phyloP scores from a whole-genome alignment of 345 rosid genomes.

The Erysimum cheiranthoides region DNA sequence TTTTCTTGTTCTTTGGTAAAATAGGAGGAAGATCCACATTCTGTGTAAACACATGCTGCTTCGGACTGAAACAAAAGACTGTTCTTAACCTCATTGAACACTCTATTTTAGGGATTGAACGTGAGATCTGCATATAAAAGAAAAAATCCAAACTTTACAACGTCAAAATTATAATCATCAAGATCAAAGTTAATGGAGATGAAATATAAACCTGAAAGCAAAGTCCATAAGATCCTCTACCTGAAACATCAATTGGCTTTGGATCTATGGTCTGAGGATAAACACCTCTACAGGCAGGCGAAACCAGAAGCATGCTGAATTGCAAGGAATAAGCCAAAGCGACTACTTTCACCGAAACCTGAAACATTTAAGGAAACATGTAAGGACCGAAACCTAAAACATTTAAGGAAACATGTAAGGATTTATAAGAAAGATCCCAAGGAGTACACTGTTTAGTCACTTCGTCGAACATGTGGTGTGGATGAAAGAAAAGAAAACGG shows the following conservation, averaged over 20 bases:
- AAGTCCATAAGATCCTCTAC: constrained; percentile 30
- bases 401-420: too few species aligned
- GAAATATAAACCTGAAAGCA: constrained; percentile 38
- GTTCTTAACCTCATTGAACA: constrained; percentile 41
- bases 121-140: constrained; percentile 51
- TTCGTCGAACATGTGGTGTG: constrained; percentile 33
- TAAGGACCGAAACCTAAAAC: too few species aligned
- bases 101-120: constrained; percentile 38
- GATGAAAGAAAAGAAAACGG: not conserved
- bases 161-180: not conserved
- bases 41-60: constrained; percentile 51
- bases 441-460: not conserved
- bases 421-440: not conserved
- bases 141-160: not conserved
- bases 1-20: constrained; percentile 81
- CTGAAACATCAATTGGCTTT: constrained; percentile 23
- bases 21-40: constrained; percentile 82
- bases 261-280: constrained; percentile 28
- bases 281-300: constrained; percentile 27
- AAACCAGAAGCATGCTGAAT: constrained; percentile 35
- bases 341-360: constrained; percentile 15
- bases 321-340: constrained; percentile 1
- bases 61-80: constrained; percentile 50
- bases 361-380: not conserved
- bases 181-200: constrained; percentile 9